Percentiles rank a stretch among this genome's conserved stretches.
Evolutionary conservation across 805 yeast species (phyloP).

Genomic region (Suhomyces pyralidae): DNA sequence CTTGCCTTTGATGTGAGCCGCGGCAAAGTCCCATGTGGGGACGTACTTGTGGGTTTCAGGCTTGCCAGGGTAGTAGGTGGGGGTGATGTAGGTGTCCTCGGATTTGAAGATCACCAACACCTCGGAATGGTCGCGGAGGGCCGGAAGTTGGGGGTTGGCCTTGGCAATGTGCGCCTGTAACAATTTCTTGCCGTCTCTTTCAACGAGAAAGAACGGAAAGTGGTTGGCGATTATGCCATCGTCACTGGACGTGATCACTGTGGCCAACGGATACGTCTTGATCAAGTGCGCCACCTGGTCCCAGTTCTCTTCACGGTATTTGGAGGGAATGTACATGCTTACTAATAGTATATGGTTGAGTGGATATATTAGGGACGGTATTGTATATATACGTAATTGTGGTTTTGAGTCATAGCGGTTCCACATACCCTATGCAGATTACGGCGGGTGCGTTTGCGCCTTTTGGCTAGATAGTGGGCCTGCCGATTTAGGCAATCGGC

Average conservation of each 20-base stretch:
- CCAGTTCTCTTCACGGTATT: constrained; percentile 32
- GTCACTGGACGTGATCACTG: constrained; percentile 41
- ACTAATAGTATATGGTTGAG: neutral
- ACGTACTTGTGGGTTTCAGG: constrained; percentile 56
- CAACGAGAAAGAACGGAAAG: constrained; percentile 49
- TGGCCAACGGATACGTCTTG: constrained; percentile 49
- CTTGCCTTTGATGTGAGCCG: constrained; percentile 55
- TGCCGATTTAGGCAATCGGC: neutral
- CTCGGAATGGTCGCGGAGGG: constrained; percentile 32
- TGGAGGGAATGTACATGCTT: constrained; percentile 37
- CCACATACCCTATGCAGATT: neutral
- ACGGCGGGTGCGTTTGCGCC: neutral
- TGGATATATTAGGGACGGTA: neutral
- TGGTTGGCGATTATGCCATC: constrained; percentile 52
- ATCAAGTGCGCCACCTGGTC: constrained; percentile 42
- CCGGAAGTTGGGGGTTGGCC: constrained; percentile 48
- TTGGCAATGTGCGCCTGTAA: constrained; percentile 57
- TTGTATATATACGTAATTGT: neutral
- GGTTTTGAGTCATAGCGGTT: neutral
- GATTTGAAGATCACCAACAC: constrained; percentile 54
- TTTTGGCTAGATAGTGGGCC: neutral
- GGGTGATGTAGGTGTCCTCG: constrained; percentile 51
- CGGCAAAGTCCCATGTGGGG: constrained; percentile 69
- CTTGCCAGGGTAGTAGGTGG: constrained; percentile 58
- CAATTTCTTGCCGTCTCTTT: constrained; percentile 32